phyloP scores from a whole-genome alignment of 306 rosid species.

The Pterocarpus santalinus region DNA sequence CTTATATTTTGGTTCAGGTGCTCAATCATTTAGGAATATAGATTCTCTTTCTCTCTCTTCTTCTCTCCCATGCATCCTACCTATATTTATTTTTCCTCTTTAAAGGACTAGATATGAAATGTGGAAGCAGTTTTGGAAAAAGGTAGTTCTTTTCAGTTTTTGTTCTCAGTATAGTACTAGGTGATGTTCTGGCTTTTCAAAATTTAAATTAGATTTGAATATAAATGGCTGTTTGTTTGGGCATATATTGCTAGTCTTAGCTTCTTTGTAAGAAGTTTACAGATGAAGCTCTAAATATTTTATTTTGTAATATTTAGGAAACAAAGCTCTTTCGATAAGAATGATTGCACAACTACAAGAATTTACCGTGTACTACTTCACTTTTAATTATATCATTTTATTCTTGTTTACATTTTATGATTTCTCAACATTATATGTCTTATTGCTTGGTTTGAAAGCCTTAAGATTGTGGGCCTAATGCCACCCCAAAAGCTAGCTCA shows the following conservation, averaged over 20 bases:
- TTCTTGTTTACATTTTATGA: conserved; percentile 4
- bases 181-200: conserved; percentile 33
- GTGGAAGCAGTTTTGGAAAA: conserved; percentile 35
- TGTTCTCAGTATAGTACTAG: not conserved
- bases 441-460: not conserved
- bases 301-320: conserved; percentile 2
- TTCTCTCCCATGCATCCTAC: not conserved
- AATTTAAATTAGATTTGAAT: conserved; percentile 29
- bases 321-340: not conserved
- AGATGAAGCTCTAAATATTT: conserved; percentile 23
- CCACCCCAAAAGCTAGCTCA: too few relatives aligned
- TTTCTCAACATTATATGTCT: conserved; percentile 6
- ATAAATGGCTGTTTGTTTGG: conserved; percentile 9
- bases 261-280: conserved; percentile 15
- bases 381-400: not conserved
- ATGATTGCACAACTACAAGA: conserved; percentile 16
- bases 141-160: conserved; percentile 26
- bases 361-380: not conserved
- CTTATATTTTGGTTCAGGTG: conserved; percentile 17
- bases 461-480: too few relatives aligned
- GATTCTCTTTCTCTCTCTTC: conserved; percentile 6
- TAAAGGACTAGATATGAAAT: not conserved
- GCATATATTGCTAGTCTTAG: not conserved
- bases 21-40: conserved; percentile 27
- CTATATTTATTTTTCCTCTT: not conserved